Base-by-base conservation (phyloP, 345 rosid genomes). In the Salix brachista region DNA sequence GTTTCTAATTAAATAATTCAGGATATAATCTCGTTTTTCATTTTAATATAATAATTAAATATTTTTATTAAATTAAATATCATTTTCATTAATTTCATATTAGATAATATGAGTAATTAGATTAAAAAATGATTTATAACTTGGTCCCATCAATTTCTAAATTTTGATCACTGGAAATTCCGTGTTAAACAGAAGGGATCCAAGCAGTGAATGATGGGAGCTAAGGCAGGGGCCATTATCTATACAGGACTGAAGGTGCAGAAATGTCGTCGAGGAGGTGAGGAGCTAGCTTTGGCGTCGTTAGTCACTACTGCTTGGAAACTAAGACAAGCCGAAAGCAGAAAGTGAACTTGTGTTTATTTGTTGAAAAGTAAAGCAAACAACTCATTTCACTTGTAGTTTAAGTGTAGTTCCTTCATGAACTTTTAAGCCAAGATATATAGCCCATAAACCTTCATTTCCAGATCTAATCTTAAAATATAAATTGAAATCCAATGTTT, bases 391-490 rank as follows among this genome's bases (percentile, higher is more conserved):
- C 84, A 83, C 98, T 94, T 93, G 90, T 84, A 85, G 98, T 92
- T 92, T 71, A 96, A 92, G 98, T 78, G 85, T 85, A 39, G 11
- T 88, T 82, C 79, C 85, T 91, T 90, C 88, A 87, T 91, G 77
- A 86, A 84, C 98, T 96, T 96, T 85, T 89, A 96, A 96, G 98
- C 91, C 85, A 96, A 96, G 97, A 89, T 89, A 87, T 74, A 84
- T 58, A 78, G 77, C 52, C 79, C 79, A 87, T 77, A 83, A 70
- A 84, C 77, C 83, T 88, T 86, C 73, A 80, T 77, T 88, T 83
- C 77, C 85, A 66, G 54, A 84, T 78, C 83, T 86, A 92, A 88
- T 83, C 81, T 69, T 58, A 82, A 71, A 75, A 84, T 89, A 90
- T 92, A 85, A 83, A 86, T 86, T 83, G 48, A 81, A 84, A 76